Percentiles rank a stretch among this genome's conserved stretches.
Conservation (phyloP, 768 basidiomycete species). For the Piloderma croceum region DNA sequence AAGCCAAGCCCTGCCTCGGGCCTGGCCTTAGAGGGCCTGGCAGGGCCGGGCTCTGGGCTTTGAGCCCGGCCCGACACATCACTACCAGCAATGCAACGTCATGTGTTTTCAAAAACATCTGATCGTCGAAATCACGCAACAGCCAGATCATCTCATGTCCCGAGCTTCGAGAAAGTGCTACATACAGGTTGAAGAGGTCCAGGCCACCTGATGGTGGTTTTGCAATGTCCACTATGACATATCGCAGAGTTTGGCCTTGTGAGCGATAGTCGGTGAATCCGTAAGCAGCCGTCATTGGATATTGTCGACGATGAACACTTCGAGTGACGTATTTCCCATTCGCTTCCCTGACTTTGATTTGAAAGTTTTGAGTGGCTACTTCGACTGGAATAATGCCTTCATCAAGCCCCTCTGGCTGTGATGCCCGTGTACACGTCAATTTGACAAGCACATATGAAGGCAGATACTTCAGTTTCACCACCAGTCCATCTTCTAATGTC, state of each 20-base stretch:
- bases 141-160: slow-evolving; percentile 23
- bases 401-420: slow-evolving; percentile 22
- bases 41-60: no score
- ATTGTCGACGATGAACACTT: slow-evolving; percentile 19
- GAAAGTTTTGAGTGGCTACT: slow-evolving; percentile 17
- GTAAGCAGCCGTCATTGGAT: slow-evolving; percentile 32
- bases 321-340: neutral
- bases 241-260: slow-evolving; percentile 37
- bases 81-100: no score
- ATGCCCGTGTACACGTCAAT: slow-evolving; percentile 22
- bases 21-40: no score
- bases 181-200: slow-evolving; percentile 35
- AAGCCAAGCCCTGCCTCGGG: no score
- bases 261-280: slow-evolving; percentile 38
- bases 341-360: slow-evolving; percentile 11
- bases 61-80: no score
- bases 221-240: slow-evolving; percentile 34
- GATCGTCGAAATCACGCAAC: slow-evolving; percentile 23
- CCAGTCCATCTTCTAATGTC: slow-evolving; percentile 3
- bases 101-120: no score
- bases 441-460: slow-evolving; percentile 29
- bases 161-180: slow-evolving; percentile 33
- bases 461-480: slow-evolving; percentile 21
- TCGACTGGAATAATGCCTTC: slow-evolving; percentile 27
- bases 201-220: slow-evolving; percentile 27